Base-by-base conservation (phyloP, 2,329 filamentous ascomycete species). In the Diaporthe caulivora region DNA sequence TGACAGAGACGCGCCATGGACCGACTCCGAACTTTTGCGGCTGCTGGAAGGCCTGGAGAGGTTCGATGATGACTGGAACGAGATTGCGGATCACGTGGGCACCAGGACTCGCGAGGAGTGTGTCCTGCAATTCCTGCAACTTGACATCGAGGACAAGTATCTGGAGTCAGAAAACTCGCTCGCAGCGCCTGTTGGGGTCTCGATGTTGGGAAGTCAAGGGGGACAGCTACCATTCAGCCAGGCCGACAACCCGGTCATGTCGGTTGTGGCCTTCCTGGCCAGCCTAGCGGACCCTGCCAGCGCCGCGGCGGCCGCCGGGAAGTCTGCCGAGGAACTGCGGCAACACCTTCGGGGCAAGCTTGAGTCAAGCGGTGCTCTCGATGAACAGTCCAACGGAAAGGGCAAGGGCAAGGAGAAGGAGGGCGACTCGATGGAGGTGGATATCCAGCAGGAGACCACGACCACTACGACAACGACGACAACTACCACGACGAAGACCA, bases 101-200 rank as follows among this genome's bases (percentile, higher is more conserved):
- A 97, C 95, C 3, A 92, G 96, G 74, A 98, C 95, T 1, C 90
- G 95, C 70, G 97, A 99, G 82, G 96, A 99, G 84, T 99, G 97
- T 82, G 96, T 98, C 21, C 89, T 98, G 78, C 97, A 98, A 81
- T 99, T 99, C 86, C 84, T 99, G 76, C 95, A 98, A 80, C 88
- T 99, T 47, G 96, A 98, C 78, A 99, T 99, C 75, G 97, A 98
- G 82, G 96, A 98, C 85, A 97, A 97, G 82, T 99, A 98, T 80
- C 87, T 98, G 13, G 95, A 98, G 79, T 91, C 94, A 10, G 92
- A 96, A 79, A 87, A 89, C 10, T 79, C 83, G 15, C 83, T 89
- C 70, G 87, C 85, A 73, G 86, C 87, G 62, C 88, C 87, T 15
- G 89, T 85, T 1, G 89, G 91, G 10, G 86, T 94, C 71, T 87